Conservation (phyloP, 1,284 basidiomycete genomes). For the Athelia psychrophila region DNA sequence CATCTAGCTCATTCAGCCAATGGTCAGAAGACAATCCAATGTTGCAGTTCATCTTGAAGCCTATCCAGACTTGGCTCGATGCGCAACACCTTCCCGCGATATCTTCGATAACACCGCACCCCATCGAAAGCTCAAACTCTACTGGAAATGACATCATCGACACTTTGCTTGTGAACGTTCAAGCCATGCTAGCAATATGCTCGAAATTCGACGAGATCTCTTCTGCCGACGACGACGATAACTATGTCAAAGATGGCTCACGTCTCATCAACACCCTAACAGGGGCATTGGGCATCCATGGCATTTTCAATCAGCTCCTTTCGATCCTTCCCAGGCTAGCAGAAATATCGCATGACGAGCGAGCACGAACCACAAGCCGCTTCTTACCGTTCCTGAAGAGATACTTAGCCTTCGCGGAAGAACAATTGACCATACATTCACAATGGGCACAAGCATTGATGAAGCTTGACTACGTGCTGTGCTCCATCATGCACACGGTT, state of each 20-base stretch:
- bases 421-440: slow-evolving; percentile 52
- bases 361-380: slow-evolving; percentile 32
- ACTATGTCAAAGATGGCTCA: slow-evolving; percentile 42
- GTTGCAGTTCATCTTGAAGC: slow-evolving; percentile 44
- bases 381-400: slow-evolving; percentile 65
- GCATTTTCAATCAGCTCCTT: slow-evolving; percentile 35
- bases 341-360: slow-evolving; percentile 18
- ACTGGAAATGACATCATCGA: slow-evolving; percentile 51
- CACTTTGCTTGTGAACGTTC: slow-evolving; percentile 59
- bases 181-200: slow-evolving; percentile 49
- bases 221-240: slow-evolving; percentile 26
- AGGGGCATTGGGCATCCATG: slow-evolving; percentile 41
- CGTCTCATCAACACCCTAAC: slow-evolving; percentile 35
- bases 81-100: slow-evolving; percentile 23
- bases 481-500: slow-evolving; percentile 72
- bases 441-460: slow-evolving; percentile 79
- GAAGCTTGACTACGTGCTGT: slow-evolving; percentile 83
- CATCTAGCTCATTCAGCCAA: slow-evolving; percentile 12
- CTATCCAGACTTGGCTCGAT: slow-evolving; percentile 47
- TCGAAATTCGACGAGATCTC: slow-evolving; percentile 19
- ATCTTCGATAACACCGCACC: not conserved
- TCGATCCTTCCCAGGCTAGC: slow-evolving; percentile 29
- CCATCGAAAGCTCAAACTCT: slow-evolving; percentile 5
- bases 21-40: slow-evolving; percentile 41
- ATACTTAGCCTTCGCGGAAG: slow-evolving; percentile 51